Base-by-base conservation (phyloP, 2,329 filamentous ascomycete genomes). In the Cladophialophora chaetospira region DNA sequence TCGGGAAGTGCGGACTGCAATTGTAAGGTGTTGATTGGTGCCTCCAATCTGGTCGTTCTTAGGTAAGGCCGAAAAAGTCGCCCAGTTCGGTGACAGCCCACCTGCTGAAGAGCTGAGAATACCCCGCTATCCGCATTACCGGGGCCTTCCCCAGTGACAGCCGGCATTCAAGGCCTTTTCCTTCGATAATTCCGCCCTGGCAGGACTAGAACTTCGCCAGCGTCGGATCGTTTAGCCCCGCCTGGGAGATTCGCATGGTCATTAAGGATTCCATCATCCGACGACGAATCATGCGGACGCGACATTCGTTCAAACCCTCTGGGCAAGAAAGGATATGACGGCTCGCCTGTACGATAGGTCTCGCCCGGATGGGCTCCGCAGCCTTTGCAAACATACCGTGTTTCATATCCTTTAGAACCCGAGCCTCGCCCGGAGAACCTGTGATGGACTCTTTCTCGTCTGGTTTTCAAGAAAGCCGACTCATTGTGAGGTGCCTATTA, bases 1-100 rank as follows among this genome's bases (percentile, higher is more conserved):
- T 51, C 58, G 58, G 58, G 58, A 60, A 60, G 38, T 56, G 54
- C 51, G 44, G 15, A 23, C 17, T 26, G 42, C 21, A 40, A 46
- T 17, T 13, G 31, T 17, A 38, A 2, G 3, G 11, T 23, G 26
- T 5, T 51, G 48, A 51, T 51, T 51, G 25, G 48, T 10, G 6
- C 11, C 15, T 17, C 13, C 47, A 17, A 23, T 3, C 2, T 13
- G 26, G 15, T 3, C 3, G 4, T 3, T 51, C 48, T 51, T 23
- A 43, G 36, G 33, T 50, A 51, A 25, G n/a, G 25, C 6, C 6
- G 35, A 3, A 17, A n/a, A n/a, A 38, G 35, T 15, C 5, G n/a
- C n/a, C n/a, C n/a, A n/a, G n/a, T n/a, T n/a, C n/a, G n/a, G n/a
- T n/a, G n/a, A n/a, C n/a, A n/a, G n/a, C n/a, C n/a, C n/a, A n/a